Base-by-base conservation (phyloP, 2,329 filamentous ascomycete genomes). In the Paraconiothyrium sp. region DNA sequence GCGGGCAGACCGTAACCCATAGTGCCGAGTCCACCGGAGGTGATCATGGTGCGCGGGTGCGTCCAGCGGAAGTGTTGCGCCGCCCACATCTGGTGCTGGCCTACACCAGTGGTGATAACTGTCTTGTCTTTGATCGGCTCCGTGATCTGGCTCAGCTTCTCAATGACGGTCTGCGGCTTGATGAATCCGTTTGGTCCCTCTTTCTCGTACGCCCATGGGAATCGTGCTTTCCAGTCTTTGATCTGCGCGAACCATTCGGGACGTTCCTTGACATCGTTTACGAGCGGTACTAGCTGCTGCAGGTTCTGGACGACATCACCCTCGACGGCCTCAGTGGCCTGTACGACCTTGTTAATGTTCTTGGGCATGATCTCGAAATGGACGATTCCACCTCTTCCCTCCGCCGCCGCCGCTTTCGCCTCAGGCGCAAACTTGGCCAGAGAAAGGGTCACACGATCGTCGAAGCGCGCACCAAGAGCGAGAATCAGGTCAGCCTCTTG, bases 301-400 rank as follows among this genome's bases (percentile, higher is more conserved):
- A 98, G 84, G 79, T 97, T 98, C 20, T 89, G 83, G 2, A 90
- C 89, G 34, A 97, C 92, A 75, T 98, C 94, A 61, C 95, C 95
- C 81, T 97, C 94, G 20, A 98, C 90, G 49, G 95, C 94, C 82
- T 97, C 93, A 46, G 92, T 97, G 8, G 94, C 94, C 82, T 98
- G 93, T 14, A 99, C 91, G 46, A 98, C 94, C 87, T 98, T 99
- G 89, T 98, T 98, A 83, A 98, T 98, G 84, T 99, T 98, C 89
- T 99, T 99, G 72, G 95, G 94, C 90, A 98, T 91, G 73, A 99
- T 94, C 78, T 98, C 94, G 74, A 98, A 98, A 81, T 99, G 94
- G 16, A 98, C 88, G 72, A 99, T 98, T 74, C 95, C 95, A 72
- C 95, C 95, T 65, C 93, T 91, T 57, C 89, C 89, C 82, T 97